These are phyloP conservation scores for Colletotrichum sp. DNA, from an alignment of 2,329 filamentous ascomycete species.

Conservation along the genomic window DNA sequence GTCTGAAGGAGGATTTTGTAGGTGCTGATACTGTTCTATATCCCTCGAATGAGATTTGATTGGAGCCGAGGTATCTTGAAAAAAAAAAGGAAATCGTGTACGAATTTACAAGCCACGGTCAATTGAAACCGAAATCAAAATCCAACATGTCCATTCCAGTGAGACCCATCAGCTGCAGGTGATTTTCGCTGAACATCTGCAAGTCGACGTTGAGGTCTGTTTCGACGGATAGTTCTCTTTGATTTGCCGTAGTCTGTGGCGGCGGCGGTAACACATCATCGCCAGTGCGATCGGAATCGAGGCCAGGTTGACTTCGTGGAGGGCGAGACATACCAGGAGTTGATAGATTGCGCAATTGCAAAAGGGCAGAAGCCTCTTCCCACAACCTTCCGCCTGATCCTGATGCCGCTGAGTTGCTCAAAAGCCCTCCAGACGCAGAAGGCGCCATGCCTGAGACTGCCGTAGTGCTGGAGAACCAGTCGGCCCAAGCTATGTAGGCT, in stretches of 20 bases:
- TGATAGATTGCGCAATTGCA: background rate
- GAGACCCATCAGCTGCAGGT: constrained; percentile 25
- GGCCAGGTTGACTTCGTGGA: background rate
- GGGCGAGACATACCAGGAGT: background rate
- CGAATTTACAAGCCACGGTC: background rate
- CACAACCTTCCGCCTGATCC: background rate
- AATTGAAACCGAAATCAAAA: constrained; percentile 4
- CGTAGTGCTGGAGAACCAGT: constrained; percentile 18
- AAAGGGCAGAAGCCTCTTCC: background rate
- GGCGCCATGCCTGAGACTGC: background rate
- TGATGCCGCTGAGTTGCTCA: background rate
- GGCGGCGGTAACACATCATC: background rate
- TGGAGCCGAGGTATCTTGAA: background rate
- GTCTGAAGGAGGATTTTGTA: constrained; percentile 78
- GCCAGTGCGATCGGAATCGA: background rate
- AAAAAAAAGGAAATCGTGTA: rapidly evolving
- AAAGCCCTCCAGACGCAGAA: background rate
- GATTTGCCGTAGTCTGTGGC: background rate
- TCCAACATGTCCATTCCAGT: constrained; percentile 27
- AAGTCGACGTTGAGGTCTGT: background rate
- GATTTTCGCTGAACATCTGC: constrained; percentile 19
- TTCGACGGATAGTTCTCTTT: background rate
- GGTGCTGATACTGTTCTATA: constrained; percentile 68
- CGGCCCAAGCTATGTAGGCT: constrained; percentile 23
- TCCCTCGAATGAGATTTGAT: constrained; percentile 70